Evolutionary conservation across 1,139 yeast genomes (phyloP), one percentile per base, ranked within the genome.

Genomic region (Saccharomyces pastorianus): DNA sequence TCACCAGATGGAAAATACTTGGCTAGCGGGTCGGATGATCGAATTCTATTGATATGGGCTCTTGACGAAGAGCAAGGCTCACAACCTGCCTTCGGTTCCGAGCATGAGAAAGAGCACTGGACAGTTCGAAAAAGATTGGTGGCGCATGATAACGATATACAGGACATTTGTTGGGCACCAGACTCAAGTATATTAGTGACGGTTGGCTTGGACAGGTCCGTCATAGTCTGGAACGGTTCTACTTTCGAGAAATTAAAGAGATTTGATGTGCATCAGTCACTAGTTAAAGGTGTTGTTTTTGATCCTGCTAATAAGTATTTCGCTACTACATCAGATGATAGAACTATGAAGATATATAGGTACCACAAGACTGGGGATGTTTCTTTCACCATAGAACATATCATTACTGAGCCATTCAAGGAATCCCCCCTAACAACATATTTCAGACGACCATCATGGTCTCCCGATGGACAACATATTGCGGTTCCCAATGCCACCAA

Each of bases 251-350:
- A 88, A 61, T 81, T 93, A 53, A 89, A 90, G 66, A 74, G 96
- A 47, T 85, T 91, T 60, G 96, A 93, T 65, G 85, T 90, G 27
- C 99, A 95, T 70, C 96, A 89, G 66, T 86, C 96, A 4, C 93
- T 89, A 75, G 98, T 95, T 38, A 93, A 93, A 70, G 99, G 99
- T 51, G 88, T 93, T 11, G 93, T 93, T 0, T 93, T 93, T 69
- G 99, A 93, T 68, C 99, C 98, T 0, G 99, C 99, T 1, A 91
- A 90, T 67, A 93, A 93, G 71, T 93, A 89, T 70, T 95, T 93
- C 73, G 97, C 96, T 8, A 93, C 99, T 0, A 93, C 96, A 20
- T 87, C 96, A 1, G 99, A 93, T 70, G 99, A 93, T 70, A 77
- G 98, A 65, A 85, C 97, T 0, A 85, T 93, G 50, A 77, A 96